A percentile compares a stretch with the other conserved stretches of the same genome.
Evolutionary conservation across 2,329 filamentous ascomycete species (phyloP).

Genomic region (Ciborinia camelliae): DNA sequence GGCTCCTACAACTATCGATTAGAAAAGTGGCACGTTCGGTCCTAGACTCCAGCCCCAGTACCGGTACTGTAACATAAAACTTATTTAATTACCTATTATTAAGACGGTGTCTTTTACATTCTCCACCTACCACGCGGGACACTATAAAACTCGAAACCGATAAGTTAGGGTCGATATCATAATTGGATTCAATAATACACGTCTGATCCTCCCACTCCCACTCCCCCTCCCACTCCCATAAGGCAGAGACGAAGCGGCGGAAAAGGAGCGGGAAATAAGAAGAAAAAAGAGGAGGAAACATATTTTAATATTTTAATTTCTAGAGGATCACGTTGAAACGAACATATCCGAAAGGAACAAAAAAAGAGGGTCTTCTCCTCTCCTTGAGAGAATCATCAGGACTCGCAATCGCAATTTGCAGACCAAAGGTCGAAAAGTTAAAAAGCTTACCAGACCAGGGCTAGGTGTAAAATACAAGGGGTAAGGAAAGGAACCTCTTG

Average conservation of each 20-base stretch:
- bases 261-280: background rate
- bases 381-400: background rate
- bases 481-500: background rate
- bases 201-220: background rate
- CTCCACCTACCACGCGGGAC: constrained; percentile 1
- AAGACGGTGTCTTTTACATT: background rate
- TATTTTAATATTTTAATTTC: background rate
- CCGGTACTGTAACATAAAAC: background rate
- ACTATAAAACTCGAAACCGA: background rate
- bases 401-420: background rate
- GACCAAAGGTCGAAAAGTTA: background rate
- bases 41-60: background rate
- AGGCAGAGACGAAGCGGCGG: background rate
- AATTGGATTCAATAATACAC: background rate
- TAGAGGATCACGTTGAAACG: background rate
- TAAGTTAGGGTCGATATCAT: background rate
- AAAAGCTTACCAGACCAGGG: background rate
- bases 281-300: background rate
- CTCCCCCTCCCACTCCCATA: background rate
- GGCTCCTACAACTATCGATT: constrained; percentile 8
- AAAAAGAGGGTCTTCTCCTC: background rate
- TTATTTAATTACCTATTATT: background rate
- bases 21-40: constrained; percentile 8
- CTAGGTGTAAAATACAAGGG: constrained; percentile 2
- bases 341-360: background rate